Conservation (phyloP, 2,329 filamentous ascomycete species). For the Aspergillus phoenicis region DNA sequence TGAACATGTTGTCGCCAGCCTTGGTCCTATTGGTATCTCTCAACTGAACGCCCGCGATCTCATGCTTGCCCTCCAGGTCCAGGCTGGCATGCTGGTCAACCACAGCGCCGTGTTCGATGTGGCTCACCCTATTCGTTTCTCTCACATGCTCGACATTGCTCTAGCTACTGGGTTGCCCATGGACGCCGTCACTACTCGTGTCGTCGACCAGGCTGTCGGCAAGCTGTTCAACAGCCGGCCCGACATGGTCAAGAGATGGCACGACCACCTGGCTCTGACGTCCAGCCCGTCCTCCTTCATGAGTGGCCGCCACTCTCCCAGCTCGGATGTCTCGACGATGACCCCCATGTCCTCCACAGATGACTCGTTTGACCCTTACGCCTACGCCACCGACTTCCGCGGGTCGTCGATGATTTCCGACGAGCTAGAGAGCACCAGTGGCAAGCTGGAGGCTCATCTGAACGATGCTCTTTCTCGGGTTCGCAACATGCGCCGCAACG, state of each 20-base stretch:
- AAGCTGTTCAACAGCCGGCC: conserved; percentile 53
- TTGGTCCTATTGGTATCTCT: conserved; percentile 62
- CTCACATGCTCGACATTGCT: conserved; percentile 63
- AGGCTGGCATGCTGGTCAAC: conserved; percentile 52
- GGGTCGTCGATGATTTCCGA: conserved; percentile 90
- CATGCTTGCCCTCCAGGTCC: conserved; percentile 63
- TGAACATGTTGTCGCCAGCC: conserved; percentile 61
- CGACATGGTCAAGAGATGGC: conserved; percentile 58
- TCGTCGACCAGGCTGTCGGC: conserved; percentile 61
- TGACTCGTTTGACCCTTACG: conserved; percentile 89
- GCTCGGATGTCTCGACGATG: conserved; percentile 52
- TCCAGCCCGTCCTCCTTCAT: conserved; percentile 51
- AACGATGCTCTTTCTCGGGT: conserved; percentile 81
- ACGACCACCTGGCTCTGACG: conserved; percentile 53
- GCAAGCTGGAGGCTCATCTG: conserved; percentile 71
- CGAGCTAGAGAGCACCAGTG: conserved; percentile 77
- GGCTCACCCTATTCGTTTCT: conserved; percentile 62
- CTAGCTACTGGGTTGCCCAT: conserved; percentile 56
- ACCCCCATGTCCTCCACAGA: conserved; percentile 67
- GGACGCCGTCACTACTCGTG: conserved; percentile 57
- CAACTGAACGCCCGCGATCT: conserved; percentile 56
- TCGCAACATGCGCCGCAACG: conserved; percentile 88
- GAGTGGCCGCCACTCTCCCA: conserved; percentile 43
- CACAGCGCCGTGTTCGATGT: conserved; percentile 52
- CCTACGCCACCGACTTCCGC: conserved; percentile 86